Evolutionary conservation across 2,329 filamentous ascomycete genomes (phyloP).

Genomic region (Ophioceras dolichostomum): DNA sequence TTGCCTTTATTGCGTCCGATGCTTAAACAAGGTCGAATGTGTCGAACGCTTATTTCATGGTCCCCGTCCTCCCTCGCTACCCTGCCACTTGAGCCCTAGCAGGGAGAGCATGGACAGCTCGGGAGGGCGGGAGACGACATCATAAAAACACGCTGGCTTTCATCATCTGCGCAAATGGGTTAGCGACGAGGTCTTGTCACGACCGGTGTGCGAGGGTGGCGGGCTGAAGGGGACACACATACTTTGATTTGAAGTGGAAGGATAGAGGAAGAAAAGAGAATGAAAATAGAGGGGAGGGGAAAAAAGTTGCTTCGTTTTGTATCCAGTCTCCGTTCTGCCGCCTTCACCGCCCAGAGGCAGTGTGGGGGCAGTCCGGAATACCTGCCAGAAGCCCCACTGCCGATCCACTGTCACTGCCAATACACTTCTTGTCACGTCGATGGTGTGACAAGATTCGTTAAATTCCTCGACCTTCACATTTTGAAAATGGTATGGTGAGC

Average conservation of each 20-base stretch:
- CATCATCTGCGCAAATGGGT: constrained; percentile 67
- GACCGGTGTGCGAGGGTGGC: no score
- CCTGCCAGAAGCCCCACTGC: no score
- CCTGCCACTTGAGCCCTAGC: constrained; percentile 81
- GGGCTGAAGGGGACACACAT: constrained; percentile 39
- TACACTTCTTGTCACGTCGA: no score
- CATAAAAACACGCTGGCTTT: constrained; percentile 96
- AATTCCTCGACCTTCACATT: no score
- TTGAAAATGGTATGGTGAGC: no score
- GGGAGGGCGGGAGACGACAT: constrained; percentile 56
- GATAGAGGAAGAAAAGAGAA: constrained; percentile 53
- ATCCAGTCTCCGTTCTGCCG: no score
- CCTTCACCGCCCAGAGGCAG: no score
- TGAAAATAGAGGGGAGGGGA: constrained; percentile 18
- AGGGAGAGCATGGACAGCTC: constrained; percentile 70
- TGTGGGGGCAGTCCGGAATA: no score
- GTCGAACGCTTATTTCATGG: constrained; percentile 99
- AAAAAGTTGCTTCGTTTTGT: no score
- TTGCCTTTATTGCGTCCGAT: constrained; percentile 96
- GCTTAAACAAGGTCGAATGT: constrained; percentile 92
- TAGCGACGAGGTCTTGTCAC: no score
- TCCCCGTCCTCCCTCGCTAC: constrained; percentile 50
- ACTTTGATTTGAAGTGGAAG: constrained; percentile 92
- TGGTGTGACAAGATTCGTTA: no score
- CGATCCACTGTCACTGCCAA: no score